A percentile compares a stretch with the other conserved stretches of the same genome.
These are phyloP conservation scores for Backusella macrospora DNA, from an alignment of 192 early-diverging fungal genomes.

Conservation along the genomic window DNA sequence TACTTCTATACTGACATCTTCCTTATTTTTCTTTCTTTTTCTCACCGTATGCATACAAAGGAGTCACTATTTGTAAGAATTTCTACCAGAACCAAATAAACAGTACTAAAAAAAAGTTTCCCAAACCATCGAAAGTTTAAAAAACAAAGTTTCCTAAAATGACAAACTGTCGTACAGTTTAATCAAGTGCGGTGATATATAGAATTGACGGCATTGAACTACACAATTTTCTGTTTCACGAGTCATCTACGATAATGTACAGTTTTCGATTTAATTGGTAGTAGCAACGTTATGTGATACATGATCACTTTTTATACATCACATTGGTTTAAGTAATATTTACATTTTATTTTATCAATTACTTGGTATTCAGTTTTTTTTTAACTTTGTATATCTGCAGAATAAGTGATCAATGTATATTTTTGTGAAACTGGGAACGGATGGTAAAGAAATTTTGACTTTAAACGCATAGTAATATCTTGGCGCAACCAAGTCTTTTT, in stretches of 20 bases:
- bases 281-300: constrained; percentile 15
- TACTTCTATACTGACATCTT: not conserved
- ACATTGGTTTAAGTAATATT: constrained; percentile 7
- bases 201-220: constrained; percentile 10
- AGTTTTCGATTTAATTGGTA: constrained; percentile 15
- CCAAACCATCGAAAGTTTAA: constrained; percentile 13
- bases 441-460: not conserved
- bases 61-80: constrained; percentile 14
- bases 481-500: not conserved
- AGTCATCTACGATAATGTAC: constrained; percentile 13
- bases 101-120: constrained; percentile 5
- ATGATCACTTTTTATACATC: constrained; percentile 12
- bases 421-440: not conserved
- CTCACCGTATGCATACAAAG: constrained; percentile 4
- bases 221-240: constrained; percentile 8
- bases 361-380: not conserved
- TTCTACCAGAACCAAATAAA: constrained; percentile 17
- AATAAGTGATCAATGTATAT: not conserved
- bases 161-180: constrained; percentile 12
- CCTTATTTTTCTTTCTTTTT: constrained; percentile 1
- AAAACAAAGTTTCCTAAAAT: constrained; percentile 16
- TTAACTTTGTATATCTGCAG: not conserved
- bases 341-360: not conserved
- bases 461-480: not conserved
- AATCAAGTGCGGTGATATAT: constrained; percentile 9